Base-by-base conservation (phyloP, 2,329 filamentous ascomycete species). In the Leptodontidium sp. region DNA sequence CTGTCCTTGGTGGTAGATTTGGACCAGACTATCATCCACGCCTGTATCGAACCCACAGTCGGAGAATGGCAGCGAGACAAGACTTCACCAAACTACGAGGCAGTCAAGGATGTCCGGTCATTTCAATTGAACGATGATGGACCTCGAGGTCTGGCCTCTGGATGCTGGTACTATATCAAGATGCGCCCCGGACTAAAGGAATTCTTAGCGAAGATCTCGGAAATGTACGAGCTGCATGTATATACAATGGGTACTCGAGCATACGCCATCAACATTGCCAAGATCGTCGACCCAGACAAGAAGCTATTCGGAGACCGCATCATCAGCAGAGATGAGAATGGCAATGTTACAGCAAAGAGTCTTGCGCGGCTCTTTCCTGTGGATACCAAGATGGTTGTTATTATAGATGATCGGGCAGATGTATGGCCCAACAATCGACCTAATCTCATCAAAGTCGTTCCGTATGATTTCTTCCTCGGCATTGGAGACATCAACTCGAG, bases 401-500 rank as follows among this genome's bases (percentile, higher is more conserved):
- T 99, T 75, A 99, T 99, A 73, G 96, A 99, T 78, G 96, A 99
- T 80, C 89, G 96, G 74, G 93, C 93, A 64, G 96, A 99, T 79
- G 95, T 99, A 8, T 99, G 96, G 96, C 89, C 89, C 1, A 89
- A 91, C 74, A 98, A 97, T 85, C 91, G 92, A 74, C 88, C 92
- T 5, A 98, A 99, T 76, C 86, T 99, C 45, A 93, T 99, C 82
- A 97, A 97, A 79, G 96, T 99, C 43, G 90, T 90, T 1, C 93
- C 95, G 0, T 99, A 97, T 79, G 95, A 98, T 79, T 99, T 99
- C 81, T 99, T 98, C 82, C 93, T 97, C 67, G 96, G 96, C 17
- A 97, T 98, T 71, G 96, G 96, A 71, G 96, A 99, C 80, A 99
- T 99, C 84, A 99, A 99, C 82, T 97, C 95, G 14, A 97, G 93